Evolutionary conservation across 768 basidiomycete genomes (phyloP).

Genomic region (Amanita jacksonii): DNA sequence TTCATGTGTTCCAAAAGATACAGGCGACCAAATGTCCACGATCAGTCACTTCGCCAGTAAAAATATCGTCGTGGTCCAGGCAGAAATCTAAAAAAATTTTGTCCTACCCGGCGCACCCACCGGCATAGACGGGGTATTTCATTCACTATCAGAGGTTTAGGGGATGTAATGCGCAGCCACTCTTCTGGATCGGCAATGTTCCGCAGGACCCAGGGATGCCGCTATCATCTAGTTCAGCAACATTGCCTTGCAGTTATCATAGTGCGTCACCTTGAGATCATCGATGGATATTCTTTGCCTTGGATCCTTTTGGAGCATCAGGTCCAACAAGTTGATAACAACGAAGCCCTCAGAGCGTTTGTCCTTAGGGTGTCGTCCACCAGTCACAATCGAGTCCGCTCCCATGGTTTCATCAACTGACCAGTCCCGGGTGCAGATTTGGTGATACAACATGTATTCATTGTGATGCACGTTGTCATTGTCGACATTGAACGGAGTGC

Average conservation of each 20-base stretch:
- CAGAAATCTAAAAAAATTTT: slow-evolving; percentile 19
- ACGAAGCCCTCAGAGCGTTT: slow-evolving; percentile 19
- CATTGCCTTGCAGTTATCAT: background rate
- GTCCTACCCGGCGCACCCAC: slow-evolving; percentile 21
- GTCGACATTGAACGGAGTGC: slow-evolving; percentile 29
- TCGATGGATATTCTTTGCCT: slow-evolving; percentile 20
- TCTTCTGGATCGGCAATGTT: slow-evolving; percentile 24
- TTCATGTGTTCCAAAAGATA: no score
- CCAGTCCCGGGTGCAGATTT: slow-evolving; percentile 35
- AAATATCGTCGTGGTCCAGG: slow-evolving; percentile 10
- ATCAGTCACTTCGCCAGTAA: no score
- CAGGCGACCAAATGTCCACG: no score
- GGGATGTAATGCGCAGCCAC: slow-evolving; percentile 27
- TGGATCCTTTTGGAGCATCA: slow-evolving; percentile 33
- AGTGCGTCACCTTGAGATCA: slow-evolving; percentile 23
- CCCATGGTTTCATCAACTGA: slow-evolving; percentile 28
- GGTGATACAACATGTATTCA: slow-evolving; percentile 30
- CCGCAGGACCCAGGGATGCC: slow-evolving; percentile 28
- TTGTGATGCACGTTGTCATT: slow-evolving; percentile 27
- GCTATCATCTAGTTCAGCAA: slow-evolving; percentile 15
- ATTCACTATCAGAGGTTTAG: background rate
- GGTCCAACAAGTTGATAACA: slow-evolving; percentile 27
- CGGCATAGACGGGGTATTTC: slow-evolving; percentile 10
- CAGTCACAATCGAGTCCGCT: slow-evolving; percentile 24
- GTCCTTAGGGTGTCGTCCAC: slow-evolving; percentile 24